phyloP scores from a whole-genome alignment of 1,284 basidiomycete genomes.

The Cutaneotrichosporon dermatis region DNA sequence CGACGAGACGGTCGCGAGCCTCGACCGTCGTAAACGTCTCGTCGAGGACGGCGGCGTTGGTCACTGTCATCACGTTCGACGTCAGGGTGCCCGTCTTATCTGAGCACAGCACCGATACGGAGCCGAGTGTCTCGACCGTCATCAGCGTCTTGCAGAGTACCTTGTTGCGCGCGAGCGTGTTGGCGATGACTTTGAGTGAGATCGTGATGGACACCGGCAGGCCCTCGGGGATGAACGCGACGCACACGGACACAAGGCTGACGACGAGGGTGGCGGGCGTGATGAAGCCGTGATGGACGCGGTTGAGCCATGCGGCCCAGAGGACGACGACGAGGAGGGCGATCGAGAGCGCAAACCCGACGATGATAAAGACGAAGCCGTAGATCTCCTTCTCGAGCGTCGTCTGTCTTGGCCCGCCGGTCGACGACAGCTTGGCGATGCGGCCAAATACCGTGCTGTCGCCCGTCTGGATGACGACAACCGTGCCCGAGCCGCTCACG shows the following conservation, averaged over 20 bases:
- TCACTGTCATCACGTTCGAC: constrained; percentile 51
- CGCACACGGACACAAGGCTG: constrained; percentile 59
- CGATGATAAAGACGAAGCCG: constrained; percentile 52
- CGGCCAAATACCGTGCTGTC: constrained; percentile 60
- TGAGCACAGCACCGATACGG: constrained; percentile 57
- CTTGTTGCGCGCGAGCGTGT: constrained; percentile 56
- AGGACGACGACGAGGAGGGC: constrained; percentile 53
- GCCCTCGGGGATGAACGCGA: constrained; percentile 60
- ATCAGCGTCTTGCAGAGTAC: constrained; percentile 60
- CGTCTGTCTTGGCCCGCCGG: constrained; percentile 50
- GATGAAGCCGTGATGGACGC: constrained; percentile 57
- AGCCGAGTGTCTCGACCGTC: constrained; percentile 60
- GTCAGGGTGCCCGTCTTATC: constrained; percentile 60
- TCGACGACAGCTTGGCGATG: constrained; percentile 56
- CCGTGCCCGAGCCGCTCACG: constrained; percentile 57
- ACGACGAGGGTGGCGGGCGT: constrained; percentile 57
- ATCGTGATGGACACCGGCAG: constrained; percentile 54
- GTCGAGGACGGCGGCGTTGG: constrained; percentile 52
- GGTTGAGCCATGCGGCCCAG: constrained; percentile 56
- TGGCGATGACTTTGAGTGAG: constrained; percentile 51
- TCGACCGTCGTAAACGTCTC: constrained; percentile 35
- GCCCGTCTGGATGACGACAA: constrained; percentile 58
- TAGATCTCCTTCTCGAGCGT: constrained; percentile 50
- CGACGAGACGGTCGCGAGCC: constrained; percentile 33
- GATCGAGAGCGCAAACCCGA: constrained; percentile 55